These are phyloP conservation scores for Colletotrichum lini DNA, from an alignment of 2,329 filamentous ascomycete genomes.

Conservation along the genomic window DNA sequence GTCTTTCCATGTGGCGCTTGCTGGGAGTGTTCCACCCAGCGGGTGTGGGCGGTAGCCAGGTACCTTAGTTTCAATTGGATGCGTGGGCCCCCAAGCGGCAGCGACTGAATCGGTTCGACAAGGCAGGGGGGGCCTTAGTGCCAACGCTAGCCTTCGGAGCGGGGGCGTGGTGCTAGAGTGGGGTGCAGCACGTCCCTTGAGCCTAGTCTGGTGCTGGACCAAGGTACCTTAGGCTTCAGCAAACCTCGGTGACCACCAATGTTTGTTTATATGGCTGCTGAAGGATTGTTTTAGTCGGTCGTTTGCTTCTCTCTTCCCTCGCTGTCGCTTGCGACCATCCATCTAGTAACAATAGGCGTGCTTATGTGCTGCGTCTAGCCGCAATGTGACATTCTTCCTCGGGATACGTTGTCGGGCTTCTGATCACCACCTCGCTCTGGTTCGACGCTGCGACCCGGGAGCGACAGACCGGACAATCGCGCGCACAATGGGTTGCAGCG, in stretches of 20 bases:
- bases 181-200: constrained; percentile 17
- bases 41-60: constrained; percentile 34
- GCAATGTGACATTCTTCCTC: too few species aligned
- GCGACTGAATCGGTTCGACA: constrained; percentile 34
- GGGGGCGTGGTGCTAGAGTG: constrained; percentile 13
- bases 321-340: neutral
- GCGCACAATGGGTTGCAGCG: neutral
- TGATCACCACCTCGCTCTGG: too few species aligned
- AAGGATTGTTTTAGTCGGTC: neutral
- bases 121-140: constrained; percentile 20
- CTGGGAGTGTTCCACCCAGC: constrained; percentile 26
- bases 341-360: neutral
- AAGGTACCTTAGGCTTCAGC: neutral
- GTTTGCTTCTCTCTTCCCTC: neutral
- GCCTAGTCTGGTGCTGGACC: neutral
- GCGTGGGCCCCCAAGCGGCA: constrained; percentile 12
- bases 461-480: neutral
- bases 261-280: neutral
- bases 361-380: neutral
- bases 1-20: constrained; percentile 37
- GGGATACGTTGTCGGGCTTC: neutral
- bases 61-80: constrained; percentile 16
- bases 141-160: constrained; percentile 20
- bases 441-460: neutral
- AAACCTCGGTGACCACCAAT: neutral